Base-by-base conservation (phyloP, 2,329 filamentous ascomycete species). In the Chaetomium strumarium region DNA sequence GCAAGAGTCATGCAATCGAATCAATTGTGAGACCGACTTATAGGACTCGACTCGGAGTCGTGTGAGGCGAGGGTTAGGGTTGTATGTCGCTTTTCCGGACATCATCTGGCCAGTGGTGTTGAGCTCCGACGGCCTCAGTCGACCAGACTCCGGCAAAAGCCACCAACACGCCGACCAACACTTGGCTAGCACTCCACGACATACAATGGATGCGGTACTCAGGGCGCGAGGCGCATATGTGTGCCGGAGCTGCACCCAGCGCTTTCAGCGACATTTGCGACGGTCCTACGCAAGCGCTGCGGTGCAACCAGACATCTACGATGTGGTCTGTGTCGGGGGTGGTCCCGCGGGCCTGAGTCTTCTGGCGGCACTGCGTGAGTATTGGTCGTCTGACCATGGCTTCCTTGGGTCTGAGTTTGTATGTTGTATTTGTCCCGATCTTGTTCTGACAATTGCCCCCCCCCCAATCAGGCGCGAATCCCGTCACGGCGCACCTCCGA, bases 271-370 rank as follows among this genome's bases (percentile, higher is more conserved):
- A 37, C 70, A 70, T 54, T 56, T 64, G 24, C 67, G 66, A 53
- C 66, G 75, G 19, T 60, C 68, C 37, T 79, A 75, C 54, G 67
- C 75, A 20, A 74, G 68, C 40, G 62, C 70, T 11, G 60, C 65
- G 13, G 55, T 67, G 43, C 62, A 66, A 47, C 81, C 83, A 11
- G 88, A 95, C 59, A 84, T 96, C 63, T 96, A 93, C 74, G 90
- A 96, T 79, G 86, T 96, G 31, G 89, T 96, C 57, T 93, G 90
- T 63, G 86, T 96, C 49, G 90, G 90, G 56, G 91, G 90, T 56
- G 90, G 91, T 5, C 90, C 91, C 20, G 90, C 90, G 41, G 92
- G 92, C 51, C 76, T 99, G 53, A 95, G 90, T 64, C 79, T 95
- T 31, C 72, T 91, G 51, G 81, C 87, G 55, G 86, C 88, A 60